A percentile compares a stretch with the other conserved stretches of the same genome.
phyloP scores from a whole-genome alignment of 2,329 filamentous ascomycete genomes.

The Arthrobotrys iridis region DNA sequence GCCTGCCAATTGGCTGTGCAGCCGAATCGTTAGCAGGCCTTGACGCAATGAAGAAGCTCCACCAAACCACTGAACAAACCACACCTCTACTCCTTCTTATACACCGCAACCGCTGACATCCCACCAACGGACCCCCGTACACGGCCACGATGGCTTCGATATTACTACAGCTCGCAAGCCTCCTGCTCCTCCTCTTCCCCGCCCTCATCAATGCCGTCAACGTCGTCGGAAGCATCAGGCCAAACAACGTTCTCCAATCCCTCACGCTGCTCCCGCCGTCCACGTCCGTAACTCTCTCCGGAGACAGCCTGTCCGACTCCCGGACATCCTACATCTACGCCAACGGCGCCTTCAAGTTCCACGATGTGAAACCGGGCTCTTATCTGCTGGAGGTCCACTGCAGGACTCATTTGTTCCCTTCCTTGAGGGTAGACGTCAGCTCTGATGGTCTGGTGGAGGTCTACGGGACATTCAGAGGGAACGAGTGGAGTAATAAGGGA shows the following conservation, averaged over 20 bases:
- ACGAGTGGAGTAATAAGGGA: slow-evolving; percentile 89
- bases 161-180: slow-evolving; percentile 1
- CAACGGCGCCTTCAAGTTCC: slow-evolving; percentile 50
- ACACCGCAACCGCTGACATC: background rate
- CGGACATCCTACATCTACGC: slow-evolving; percentile 43
- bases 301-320: slow-evolving; percentile 36
- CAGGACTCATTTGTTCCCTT: slow-evolving; percentile 77
- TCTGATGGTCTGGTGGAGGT: slow-evolving; percentile 66
- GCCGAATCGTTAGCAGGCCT: too few species aligned
- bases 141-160: slow-evolving; percentile 11
- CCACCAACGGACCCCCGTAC: background rate
- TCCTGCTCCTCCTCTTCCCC: slow-evolving; percentile 32
- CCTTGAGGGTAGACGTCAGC: slow-evolving; percentile 80
- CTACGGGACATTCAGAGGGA: slow-evolving; percentile 88
- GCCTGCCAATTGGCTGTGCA: background rate
- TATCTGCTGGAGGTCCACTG: slow-evolving; percentile 86
- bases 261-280: slow-evolving; percentile 34
- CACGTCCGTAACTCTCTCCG: slow-evolving; percentile 45
- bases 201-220: slow-evolving; percentile 30
- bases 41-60: too few species aligned
- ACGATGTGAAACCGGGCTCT: slow-evolving; percentile 65
- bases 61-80: too few species aligned
- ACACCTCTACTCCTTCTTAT: background rate
- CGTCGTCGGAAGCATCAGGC: slow-evolving; percentile 42
- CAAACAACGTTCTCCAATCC: slow-evolving; percentile 27